phyloP scores from a whole-genome alignment of 495 filamentous ascomycete species.

The Podospora sp. region DNA sequence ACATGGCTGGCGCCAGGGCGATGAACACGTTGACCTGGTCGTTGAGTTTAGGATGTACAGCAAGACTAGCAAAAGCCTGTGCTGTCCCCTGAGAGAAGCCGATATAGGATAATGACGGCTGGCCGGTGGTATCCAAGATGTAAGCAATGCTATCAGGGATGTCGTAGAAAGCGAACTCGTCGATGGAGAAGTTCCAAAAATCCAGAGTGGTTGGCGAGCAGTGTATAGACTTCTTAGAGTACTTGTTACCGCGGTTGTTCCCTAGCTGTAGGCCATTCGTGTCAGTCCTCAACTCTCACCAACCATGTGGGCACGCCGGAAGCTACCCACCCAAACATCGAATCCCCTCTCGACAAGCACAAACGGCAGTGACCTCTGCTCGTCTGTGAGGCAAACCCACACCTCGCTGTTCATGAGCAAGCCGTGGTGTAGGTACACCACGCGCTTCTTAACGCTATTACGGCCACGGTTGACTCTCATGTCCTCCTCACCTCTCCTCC shows the following conservation, averaged over 20 bases:
- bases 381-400: constrained; percentile 91
- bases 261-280: constrained; percentile 61
- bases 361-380: constrained; percentile 83
- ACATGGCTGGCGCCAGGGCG: constrained; percentile 96
- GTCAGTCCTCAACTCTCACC: background rate
- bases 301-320: background rate
- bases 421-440: constrained; percentile 95
- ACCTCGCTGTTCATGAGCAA: constrained; percentile 99
- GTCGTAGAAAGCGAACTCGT: constrained; percentile 97
- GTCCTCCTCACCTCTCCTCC: constrained; percentile 77
- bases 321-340: constrained; percentile 82
- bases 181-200: constrained; percentile 98
- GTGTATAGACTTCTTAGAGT: constrained; percentile 87
- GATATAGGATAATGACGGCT: constrained; percentile 89
- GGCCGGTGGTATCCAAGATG: constrained; percentile 79
- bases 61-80: constrained; percentile 93
- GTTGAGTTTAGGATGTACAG: constrained; percentile 90
- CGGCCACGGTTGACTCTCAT: constrained; percentile 71
- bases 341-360: constrained; percentile 87
- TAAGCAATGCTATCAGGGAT: constrained; percentile 94
- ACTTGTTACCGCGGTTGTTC: constrained; percentile 98
- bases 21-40: constrained; percentile 95
- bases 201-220: constrained; percentile 69
- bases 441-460: constrained; percentile 73
- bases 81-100: constrained; percentile 97